phyloP scores from a whole-genome alignment of 768 basidiomycete genomes.

The Krasilnikovozyma curviuscula region DNA sequence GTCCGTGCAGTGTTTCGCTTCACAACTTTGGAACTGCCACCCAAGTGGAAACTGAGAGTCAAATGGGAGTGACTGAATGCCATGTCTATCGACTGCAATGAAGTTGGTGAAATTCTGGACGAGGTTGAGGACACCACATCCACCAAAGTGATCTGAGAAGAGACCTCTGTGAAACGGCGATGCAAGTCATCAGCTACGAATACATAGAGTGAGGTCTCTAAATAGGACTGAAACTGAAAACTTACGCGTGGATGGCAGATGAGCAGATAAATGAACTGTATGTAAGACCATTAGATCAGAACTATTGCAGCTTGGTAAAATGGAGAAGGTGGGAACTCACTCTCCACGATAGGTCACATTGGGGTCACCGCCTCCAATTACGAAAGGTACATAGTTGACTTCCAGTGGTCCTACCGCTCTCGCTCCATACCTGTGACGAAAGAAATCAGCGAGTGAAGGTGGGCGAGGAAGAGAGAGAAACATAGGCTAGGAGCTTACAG shows the following conservation, averaged over 20 bases:
- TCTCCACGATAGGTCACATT: slow-evolving; percentile 61
- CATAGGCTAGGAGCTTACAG: background rate
- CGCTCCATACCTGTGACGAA: too few species aligned
- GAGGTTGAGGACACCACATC: slow-evolving; percentile 53
- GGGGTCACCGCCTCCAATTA: slow-evolving; percentile 67
- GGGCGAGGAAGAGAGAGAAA: slow-evolving; percentile 28
- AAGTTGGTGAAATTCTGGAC: slow-evolving; percentile 56
- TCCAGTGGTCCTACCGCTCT: slow-evolving; percentile 50
- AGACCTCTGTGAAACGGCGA: slow-evolving; percentile 49
- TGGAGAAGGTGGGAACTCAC: background rate
- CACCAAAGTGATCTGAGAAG: slow-evolving; percentile 44
- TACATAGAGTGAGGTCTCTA: background rate
- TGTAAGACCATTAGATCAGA: background rate
- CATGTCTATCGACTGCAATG: slow-evolving; percentile 39
- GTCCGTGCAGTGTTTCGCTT: slow-evolving; percentile 47
- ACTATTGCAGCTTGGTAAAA: background rate
- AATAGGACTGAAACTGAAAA: slow-evolving; percentile 13
- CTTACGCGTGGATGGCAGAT: slow-evolving; percentile 60
- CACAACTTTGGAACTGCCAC: slow-evolving; percentile 37
- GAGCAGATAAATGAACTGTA: slow-evolving; percentile 52
- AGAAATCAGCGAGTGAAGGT: slow-evolving; percentile 56
- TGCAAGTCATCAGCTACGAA: background rate
- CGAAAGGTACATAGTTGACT: slow-evolving; percentile 47
- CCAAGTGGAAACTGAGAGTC: slow-evolving; percentile 55
- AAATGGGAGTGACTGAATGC: slow-evolving; percentile 53